Conservation (phyloP, 768 basidiomycete species). For the Symmetrospora coprosmae region DNA sequence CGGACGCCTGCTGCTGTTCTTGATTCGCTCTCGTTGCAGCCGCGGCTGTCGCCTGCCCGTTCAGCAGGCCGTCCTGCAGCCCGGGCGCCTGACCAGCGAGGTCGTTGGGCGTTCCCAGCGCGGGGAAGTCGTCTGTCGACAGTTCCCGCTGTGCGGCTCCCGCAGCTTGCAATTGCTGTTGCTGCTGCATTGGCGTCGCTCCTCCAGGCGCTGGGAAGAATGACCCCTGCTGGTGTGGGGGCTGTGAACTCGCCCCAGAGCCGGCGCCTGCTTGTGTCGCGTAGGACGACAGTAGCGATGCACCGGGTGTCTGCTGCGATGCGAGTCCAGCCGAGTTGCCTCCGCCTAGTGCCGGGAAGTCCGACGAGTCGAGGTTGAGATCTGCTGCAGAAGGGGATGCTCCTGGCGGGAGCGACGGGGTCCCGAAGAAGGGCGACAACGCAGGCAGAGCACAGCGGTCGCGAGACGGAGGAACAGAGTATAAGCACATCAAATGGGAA, state of each 20-base stretch:
- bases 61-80: not conserved
- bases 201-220: constrained; percentile 36
- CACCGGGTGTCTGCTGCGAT: constrained; percentile 37
- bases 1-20: constrained; percentile 3
- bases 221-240: constrained; percentile 37
- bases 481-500: not conserved
- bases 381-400: constrained; percentile 48
- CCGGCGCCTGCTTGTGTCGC: constrained; percentile 66
- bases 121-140: constrained; percentile 34
- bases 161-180: too few species aligned
- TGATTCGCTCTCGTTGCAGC: too few species aligned
- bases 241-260: constrained; percentile 24
- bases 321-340: constrained; percentile 44
- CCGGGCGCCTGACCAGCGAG: not conserved
- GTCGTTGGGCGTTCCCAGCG: constrained; percentile 5
- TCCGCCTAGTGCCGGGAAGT: constrained; percentile 70
- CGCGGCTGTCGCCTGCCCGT: not conserved
- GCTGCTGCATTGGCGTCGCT: constrained; percentile 39
- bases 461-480: not conserved
- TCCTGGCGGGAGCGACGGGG: not conserved
- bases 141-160: constrained; percentile 53
- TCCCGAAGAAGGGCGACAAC: not conserved
- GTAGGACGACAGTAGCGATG: constrained; percentile 50
- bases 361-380: constrained; percentile 67
- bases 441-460: not conserved